Base-by-base conservation (phyloP, 805 yeast species). In the Debaryomyces maramus region DNA sequence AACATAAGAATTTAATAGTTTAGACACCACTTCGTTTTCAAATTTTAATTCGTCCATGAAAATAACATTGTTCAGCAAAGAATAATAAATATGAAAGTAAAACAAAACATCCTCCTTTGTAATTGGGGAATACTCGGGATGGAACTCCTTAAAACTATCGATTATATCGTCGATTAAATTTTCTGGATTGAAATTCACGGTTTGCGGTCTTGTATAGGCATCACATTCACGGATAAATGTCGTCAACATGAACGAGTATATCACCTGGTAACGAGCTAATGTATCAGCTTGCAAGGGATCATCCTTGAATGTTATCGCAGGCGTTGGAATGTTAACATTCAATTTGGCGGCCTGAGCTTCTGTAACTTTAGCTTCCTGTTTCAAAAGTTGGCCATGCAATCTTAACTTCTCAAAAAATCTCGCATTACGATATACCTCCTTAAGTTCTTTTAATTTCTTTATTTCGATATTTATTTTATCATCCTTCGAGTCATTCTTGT, bases 11-110 rank as follows among this genome's bases (percentile, higher is more conserved):
- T 39, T 32, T 36, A 60, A 53, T 40, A 66, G 39, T 6, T 45
- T 38, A 15, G 47, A 49, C 6, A 66, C 64, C 5, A 40, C 42
- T 1, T 49, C 51, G 38, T 67, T 50, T 13, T 53, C 53, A 32
- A 60, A 54, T 19, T 50, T 36, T 34, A 68, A 42, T 22, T 61
- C 66, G 28, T 60, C 64, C 34, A 57, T 50, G 33, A 46, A 48
- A 10, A 53, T 47, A 2, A 50, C 24, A 30, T 51, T 54, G 41
- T 63, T 59, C 44, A 55, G 54, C n/a, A 67, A 43, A 5, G 58
- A 54, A 46, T 57, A 56, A 45, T 50, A 65, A 11, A 65, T 44
- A 28, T 55, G 58, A 46, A 57, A 61, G 33, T 47, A 47, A 13
- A 41, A 43, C 38, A 56, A 50, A 5, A 66, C 56, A 22, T 64